Percentiles rank a stretch among this genome's conserved stretches.
Conservation (phyloP, 108 stramenopile genomes). For the Parietichytrium sp. region DNA sequence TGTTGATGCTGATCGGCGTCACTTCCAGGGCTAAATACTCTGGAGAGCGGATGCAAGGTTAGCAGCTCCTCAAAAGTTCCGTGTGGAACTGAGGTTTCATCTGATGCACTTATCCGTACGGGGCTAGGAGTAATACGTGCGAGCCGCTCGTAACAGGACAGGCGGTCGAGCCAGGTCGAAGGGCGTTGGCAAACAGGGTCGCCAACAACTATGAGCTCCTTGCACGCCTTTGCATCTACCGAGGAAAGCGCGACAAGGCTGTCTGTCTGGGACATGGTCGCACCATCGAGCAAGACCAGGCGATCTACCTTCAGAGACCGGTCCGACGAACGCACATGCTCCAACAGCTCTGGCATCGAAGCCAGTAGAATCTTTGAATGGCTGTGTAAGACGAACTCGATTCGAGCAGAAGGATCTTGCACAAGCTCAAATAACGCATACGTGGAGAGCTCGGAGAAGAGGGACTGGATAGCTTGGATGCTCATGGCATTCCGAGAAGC, state of each 20-base stretch:
- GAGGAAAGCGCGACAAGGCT: background rate
- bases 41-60: conserved; percentile 5
- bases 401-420: conserved; percentile 80
- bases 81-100: too few relatives aligned
- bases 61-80: too few relatives aligned
- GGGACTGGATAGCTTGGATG: conserved; percentile 52
- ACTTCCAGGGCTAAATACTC: background rate
- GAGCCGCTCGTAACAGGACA: too few relatives aligned
- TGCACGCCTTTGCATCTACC: background rate
- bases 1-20: conserved; percentile 72
- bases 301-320: background rate
- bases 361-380: conserved; percentile 85
- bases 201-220: background rate
- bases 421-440: conserved; percentile 94
- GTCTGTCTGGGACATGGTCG: conserved; percentile 4
- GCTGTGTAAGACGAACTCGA: conserved; percentile 89
- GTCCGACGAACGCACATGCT: background rate
- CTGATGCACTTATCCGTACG: too few relatives aligned
- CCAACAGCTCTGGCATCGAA: background rate
- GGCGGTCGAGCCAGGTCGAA: background rate
- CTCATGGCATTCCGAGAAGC: background rate
- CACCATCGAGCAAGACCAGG: background rate
- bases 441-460: conserved; percentile 83
- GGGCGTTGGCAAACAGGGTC: background rate
- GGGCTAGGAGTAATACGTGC: too few relatives aligned